Conservation (phyloP, 202 grass and related monocot species). For the Hordeum pubiflorum region DNA sequence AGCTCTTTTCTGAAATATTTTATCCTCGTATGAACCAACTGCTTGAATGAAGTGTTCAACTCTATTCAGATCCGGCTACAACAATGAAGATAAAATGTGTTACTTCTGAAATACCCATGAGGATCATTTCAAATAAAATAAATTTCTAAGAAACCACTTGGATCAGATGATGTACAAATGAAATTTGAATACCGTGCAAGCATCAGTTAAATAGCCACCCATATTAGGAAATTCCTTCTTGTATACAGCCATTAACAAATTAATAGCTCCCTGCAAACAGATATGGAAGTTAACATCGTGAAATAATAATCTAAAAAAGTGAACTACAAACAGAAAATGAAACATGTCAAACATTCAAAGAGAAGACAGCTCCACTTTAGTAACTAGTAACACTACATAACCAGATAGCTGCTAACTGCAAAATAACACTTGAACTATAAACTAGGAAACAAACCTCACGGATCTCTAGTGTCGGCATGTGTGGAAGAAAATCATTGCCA, state of each 20-base stretch:
- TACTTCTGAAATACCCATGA: slow-evolving; percentile 8
- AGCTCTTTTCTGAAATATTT: slow-evolving; percentile 96
- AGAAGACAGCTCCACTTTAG: slow-evolving; percentile 12
- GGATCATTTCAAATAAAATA: background rate
- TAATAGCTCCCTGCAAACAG: slow-evolving; percentile 79
- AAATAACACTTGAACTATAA: slow-evolving; percentile 9
- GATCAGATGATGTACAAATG: background rate
- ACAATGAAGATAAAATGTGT: slow-evolving; percentile 27
- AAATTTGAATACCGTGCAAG: slow-evolving; percentile 66
- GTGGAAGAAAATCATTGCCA: slow-evolving; percentile 99
- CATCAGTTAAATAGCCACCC: slow-evolving; percentile 87
- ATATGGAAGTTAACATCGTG: slow-evolving; percentile 17
- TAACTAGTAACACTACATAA: background rate
- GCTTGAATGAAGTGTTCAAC: slow-evolving; percentile 99
- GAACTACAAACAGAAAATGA: background rate
- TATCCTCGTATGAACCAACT: slow-evolving; percentile 82
- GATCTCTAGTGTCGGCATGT: slow-evolving; percentile 97
- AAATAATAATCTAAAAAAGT: slow-evolving; percentile 16
- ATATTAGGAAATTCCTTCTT: slow-evolving; percentile 86
- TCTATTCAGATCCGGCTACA: slow-evolving; percentile 67
- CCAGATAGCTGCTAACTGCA: background rate
- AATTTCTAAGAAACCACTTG: background rate
- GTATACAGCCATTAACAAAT: slow-evolving; percentile 95
- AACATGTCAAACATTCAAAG: background rate
- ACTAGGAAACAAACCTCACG: slow-evolving; percentile 70